Percentiles rank a stretch among this genome's conserved stretches.
Conservation (phyloP, 805 yeast species). For the Candida saitoana region DNA sequence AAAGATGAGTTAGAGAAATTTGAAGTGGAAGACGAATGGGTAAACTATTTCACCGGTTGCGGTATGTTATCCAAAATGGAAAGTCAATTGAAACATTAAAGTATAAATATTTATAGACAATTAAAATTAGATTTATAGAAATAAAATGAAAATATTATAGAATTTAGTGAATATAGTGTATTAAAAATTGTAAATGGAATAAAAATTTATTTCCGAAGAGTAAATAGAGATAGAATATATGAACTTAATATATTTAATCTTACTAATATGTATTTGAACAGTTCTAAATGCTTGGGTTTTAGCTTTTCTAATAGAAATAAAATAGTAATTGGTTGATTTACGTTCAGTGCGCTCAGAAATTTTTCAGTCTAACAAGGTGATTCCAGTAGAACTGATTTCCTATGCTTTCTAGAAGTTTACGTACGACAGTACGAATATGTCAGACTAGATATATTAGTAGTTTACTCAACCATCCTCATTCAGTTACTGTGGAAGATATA, state of each 20-base stretch:
- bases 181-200: too few relatives aligned
- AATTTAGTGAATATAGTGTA: too few relatives aligned
- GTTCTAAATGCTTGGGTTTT: too few relatives aligned
- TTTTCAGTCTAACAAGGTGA: too few relatives aligned
- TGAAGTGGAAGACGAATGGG: conserved; percentile 42
- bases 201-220: too few relatives aligned
- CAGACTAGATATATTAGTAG: not conserved
- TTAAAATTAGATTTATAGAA: too few relatives aligned
- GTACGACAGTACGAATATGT: not conserved
- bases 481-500: conserved; percentile 1
- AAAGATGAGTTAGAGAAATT: conserved; percentile 42
- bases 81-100: conserved; percentile 14
- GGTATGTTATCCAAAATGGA: conserved; percentile 50
- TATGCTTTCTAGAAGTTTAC: not conserved
- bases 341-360: not conserved
- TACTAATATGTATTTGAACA: too few relatives aligned
- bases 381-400: too few relatives aligned
- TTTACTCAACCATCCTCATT: not conserved
- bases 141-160: too few relatives aligned
- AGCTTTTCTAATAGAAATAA: not conserved
- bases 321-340: not conserved
- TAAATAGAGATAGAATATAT: too few relatives aligned
- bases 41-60: conserved; percentile 47
- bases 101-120: not conserved
- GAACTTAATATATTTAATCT: too few relatives aligned